Base-by-base conservation (phyloP, 2,329 filamentous ascomycete species). In the Alternaria dauci region DNA sequence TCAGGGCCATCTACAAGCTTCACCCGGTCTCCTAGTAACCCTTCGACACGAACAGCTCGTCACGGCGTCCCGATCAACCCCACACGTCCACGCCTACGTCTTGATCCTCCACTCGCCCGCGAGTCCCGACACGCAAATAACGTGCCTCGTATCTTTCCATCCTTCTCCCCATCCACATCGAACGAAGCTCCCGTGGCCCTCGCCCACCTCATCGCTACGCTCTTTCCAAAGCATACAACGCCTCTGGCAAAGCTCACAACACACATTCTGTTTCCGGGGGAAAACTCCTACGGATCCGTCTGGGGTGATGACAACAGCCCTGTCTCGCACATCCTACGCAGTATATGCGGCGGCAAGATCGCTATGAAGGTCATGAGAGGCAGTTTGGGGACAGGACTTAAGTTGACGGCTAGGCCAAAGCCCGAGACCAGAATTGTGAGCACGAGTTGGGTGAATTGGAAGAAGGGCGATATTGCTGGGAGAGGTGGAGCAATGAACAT, bases 221-320 rank as follows among this genome's bases (percentile, higher is more conserved):
- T 77, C 25, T 72, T 81, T 23, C 72, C 59, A 30, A 71, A 57
- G 9, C 52, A 8, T 18, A 71, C 48, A n/a, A 58, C 23, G 6
- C 74, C 51, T 9, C 59, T 54, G 12, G 52, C 78, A 57, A 68
- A 75, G 16, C 66, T 81, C 25, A 76, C 81, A 55, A 61, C 80
- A 25, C 75, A 79, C 8, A 73, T 81, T 46, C 77, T 79, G 57
- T 81, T 79, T 46, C 77, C 80, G 0, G 79, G 78, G 8, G 69
- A 71, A 4, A 71, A 77, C 41, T 70, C 73, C 11, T 81, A 80
- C 64, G 70, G 66, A 43, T 70, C 64, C 8, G 75, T 81, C 8
- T 82, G 80, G 79, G 68, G 72, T 30, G 77, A 80, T 57, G 74
- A 79, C 28, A 56, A 70, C 42, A 77, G 73, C 18, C 79, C 80